Conservation (phyloP, 73 alveolate species). For the Durusdinium trenchii region DNA sequence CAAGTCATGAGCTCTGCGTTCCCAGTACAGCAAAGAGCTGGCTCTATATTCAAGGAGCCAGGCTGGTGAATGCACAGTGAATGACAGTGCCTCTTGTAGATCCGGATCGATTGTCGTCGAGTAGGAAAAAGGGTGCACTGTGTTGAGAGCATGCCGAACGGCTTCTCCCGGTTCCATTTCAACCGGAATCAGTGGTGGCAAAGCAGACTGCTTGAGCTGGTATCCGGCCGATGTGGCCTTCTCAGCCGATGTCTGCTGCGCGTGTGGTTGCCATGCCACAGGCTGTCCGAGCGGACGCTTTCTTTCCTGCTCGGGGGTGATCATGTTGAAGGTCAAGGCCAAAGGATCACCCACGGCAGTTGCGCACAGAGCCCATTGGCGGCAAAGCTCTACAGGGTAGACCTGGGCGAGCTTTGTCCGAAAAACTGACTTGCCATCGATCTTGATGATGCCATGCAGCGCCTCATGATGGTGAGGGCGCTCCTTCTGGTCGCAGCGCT, state of each 20-base stretch:
- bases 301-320: neutral
- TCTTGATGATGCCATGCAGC: neutral
- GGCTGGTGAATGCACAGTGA: neutral
- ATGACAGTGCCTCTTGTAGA: too few relatives aligned
- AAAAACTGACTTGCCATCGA: neutral
- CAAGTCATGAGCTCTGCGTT: neutral
- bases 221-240: too few relatives aligned
- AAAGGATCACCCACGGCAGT: too few relatives aligned
- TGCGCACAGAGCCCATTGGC: too few relatives aligned
- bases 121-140: neutral
- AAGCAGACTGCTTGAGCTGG: neutral
- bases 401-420: too few relatives aligned
- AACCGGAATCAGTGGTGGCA: neutral
- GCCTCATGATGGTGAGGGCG: neutral
- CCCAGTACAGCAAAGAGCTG: neutral
- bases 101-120: neutral
- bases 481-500: neutral
- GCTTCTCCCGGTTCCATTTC: neutral
- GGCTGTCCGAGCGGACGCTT: constrained; percentile 11
- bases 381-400: too few relatives aligned
- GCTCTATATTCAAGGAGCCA: neutral
- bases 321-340: neutral
- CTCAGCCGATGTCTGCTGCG: neutral
- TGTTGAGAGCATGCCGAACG: neutral
- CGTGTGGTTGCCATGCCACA: neutral